Percentiles rank a stretch among this genome's conserved stretches.
Conservation (phyloP, 2,329 filamentous ascomycete genomes). For the Alternaria solani region DNA sequence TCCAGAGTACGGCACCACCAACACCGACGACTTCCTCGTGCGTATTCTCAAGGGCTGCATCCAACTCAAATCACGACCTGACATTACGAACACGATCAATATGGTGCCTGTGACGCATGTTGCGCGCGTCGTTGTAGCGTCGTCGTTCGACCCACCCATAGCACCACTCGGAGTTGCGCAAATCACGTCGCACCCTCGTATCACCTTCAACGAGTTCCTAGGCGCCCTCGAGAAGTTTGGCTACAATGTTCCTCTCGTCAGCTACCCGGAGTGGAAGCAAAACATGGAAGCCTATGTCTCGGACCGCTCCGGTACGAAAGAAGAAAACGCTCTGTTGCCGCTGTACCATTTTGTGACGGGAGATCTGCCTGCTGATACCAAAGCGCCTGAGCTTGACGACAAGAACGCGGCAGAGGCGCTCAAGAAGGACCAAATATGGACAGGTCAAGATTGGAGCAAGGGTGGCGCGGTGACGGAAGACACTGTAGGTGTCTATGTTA, state of each 20-base stretch:
- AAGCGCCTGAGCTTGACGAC: slow-evolving; percentile 78
- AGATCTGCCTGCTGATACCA: slow-evolving; percentile 73
- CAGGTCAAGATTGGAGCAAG: slow-evolving; percentile 64
- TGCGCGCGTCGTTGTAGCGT: slow-evolving; percentile 77
- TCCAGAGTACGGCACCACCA: slow-evolving; percentile 70
- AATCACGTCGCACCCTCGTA: slow-evolving; percentile 79
- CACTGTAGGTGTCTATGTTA: slow-evolving; percentile 69
- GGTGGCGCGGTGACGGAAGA: slow-evolving; percentile 66
- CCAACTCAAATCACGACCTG: slow-evolving; percentile 76
- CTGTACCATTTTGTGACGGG: slow-evolving; percentile 77
- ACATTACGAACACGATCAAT: slow-evolving; percentile 88
- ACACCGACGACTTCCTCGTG: slow-evolving; percentile 90
- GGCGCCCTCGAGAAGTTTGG: slow-evolving; percentile 74
- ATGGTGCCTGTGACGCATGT: slow-evolving; percentile 88
- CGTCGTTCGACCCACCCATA: slow-evolving; percentile 70
- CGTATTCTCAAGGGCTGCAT: slow-evolving; percentile 87
- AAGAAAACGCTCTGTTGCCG: slow-evolving; percentile 73
- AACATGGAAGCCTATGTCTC: slow-evolving; percentile 74
- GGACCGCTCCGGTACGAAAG: slow-evolving; percentile 62
- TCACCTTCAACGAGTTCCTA: slow-evolving; percentile 82
- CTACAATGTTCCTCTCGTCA: slow-evolving; percentile 71
- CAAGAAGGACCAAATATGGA: slow-evolving; percentile 68
- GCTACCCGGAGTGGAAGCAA: slow-evolving; percentile 73
- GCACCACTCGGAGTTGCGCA: slow-evolving; percentile 71
- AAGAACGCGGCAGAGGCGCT: slow-evolving; percentile 71